Base-by-base conservation (phyloP, 768 basidiomycete species). In the Boletales sp. region DNA sequence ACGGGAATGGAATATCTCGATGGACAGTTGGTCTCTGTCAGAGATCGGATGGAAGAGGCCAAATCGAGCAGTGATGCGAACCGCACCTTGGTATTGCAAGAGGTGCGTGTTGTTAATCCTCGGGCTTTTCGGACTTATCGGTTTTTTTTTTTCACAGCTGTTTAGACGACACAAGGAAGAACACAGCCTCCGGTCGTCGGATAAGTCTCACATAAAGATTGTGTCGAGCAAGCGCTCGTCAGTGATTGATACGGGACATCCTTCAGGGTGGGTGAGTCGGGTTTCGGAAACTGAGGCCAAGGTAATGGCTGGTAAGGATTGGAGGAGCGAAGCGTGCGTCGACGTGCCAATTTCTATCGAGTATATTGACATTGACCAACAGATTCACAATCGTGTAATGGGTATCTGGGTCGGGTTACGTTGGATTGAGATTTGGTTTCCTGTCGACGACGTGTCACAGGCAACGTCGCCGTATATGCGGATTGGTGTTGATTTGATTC, bases 1-100 rank as follows among this genome's bases (percentile, higher is more conserved):
- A 90, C 89, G 14, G 91, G 84, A 1, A 71, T 97, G 53, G 92
- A 91, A 67, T 89, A 93, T 57, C 73, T 93, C 37, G 93, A 97
- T 60, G 87, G 86, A 14, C 91, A 94, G 71, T 80, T 98, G 17
- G 87, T 91, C 19, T 76, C 79, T n/a, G 90, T 97, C 40, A 74
- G 89, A n/a, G 85, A 90, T 52, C 74, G 81, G 34, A 83, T 91
- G 82, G 76, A 82, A 41, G 80, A 81, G 56, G 90, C 78, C 43
- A 78, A 77, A 63, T 63, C 64, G 27, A 63, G 62, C 24, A 74
- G 79, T 32, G 72, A 73, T 34, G 59, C 56, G 29, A 57, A 60
- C 32, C 73, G 74, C 29, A 72, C 70, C 35, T 75, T 87, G 45
- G 81, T 76, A 5, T 61, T 93, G 49, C 81, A 82, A 62, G 77